Evolutionary conservation across 1,284 basidiomycete genomes (phyloP).

Genomic region (Cystobasidiaceae sp.): DNA sequence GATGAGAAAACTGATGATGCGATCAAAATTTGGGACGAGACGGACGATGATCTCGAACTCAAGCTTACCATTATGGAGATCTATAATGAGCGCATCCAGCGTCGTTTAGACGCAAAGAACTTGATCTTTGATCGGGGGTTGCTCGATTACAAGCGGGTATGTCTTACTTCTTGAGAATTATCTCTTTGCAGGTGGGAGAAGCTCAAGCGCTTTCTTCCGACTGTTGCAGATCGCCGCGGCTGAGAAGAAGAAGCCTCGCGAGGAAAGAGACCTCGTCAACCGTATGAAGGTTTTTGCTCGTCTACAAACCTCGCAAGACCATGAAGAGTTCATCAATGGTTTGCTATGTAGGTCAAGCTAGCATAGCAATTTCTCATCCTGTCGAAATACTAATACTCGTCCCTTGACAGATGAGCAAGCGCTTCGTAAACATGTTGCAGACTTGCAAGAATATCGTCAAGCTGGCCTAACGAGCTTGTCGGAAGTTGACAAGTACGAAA

Average conservation of each 20-base stretch:
- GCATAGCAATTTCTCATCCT: constrained; percentile 2
- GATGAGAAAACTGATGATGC: constrained; percentile 53
- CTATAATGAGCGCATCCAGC: constrained; percentile 87
- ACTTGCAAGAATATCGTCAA: constrained; percentile 79
- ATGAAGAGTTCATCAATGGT: constrained; percentile 80
- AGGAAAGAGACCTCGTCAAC: constrained; percentile 84
- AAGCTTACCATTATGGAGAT: constrained; percentile 87
- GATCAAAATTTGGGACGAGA: constrained; percentile 59
- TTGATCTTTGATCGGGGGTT: constrained; percentile 88
- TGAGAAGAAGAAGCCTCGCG: constrained; percentile 83
- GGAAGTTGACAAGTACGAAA: constrained; percentile 84
- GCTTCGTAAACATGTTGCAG: constrained; percentile 75
- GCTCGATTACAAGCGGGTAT: constrained; percentile 87
- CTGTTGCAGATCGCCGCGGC: constrained; percentile 72
- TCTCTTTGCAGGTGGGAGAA: background rate
- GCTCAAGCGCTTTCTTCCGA: background rate
- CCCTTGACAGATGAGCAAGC: constrained; percentile 67
- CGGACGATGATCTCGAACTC: constrained; percentile 72
- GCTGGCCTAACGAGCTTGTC: constrained; percentile 72
- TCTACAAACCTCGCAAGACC: constrained; percentile 86
- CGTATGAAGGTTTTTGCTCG: constrained; percentile 88
- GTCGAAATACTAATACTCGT: background rate
- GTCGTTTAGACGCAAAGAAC: constrained; percentile 78
- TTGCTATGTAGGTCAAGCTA: constrained; percentile 64
- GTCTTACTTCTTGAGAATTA: constrained; percentile 37